A percentile compares a stretch with the other conserved stretches of the same genome.
These are phyloP conservation scores for Exophiala aquamarina DNA, from an alignment of 2,329 filamentous ascomycete species.

Conservation along the genomic window DNA sequence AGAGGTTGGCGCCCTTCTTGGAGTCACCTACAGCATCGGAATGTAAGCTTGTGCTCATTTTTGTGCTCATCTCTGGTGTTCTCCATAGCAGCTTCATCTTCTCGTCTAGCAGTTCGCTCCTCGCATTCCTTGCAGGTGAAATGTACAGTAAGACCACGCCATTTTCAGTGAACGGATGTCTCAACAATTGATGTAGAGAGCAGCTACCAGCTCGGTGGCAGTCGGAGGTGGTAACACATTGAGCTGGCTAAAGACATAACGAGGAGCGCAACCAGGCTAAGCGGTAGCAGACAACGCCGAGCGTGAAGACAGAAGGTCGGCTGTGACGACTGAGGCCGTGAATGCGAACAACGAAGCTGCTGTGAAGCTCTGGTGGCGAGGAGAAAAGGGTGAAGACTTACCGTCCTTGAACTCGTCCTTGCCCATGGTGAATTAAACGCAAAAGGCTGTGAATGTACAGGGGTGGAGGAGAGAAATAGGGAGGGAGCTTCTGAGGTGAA, in stretches of 20 bases:
- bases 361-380: conserved; percentile 20
- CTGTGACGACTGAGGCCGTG: neutral
- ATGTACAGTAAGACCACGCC: neutral
- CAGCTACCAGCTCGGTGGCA: too few species aligned
- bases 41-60: conserved; percentile 18
- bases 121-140: neutral
- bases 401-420: conserved; percentile 29
- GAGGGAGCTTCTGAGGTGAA: conserved; percentile 4
- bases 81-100: conserved; percentile 17
- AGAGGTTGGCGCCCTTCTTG: conserved; percentile 97
- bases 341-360: conserved; percentile 17
- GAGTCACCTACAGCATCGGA: conserved; percentile 65
- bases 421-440: conserved; percentile 23
- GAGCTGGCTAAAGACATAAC: neutral
- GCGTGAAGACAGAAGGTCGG: neutral
- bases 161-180: neutral
- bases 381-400: conserved; percentile 18
- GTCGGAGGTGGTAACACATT: neutral
- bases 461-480: conserved; percentile 9
- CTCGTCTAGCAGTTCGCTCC: neutral
- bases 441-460: conserved; percentile 6
- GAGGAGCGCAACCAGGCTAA: neutral
- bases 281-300: neutral
- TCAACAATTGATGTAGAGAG: neutral
- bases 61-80: conserved; percentile 2